Evolutionary conservation across 1,284 basidiomycete species (phyloP).

Genomic region (Naganishia sp.): DNA sequence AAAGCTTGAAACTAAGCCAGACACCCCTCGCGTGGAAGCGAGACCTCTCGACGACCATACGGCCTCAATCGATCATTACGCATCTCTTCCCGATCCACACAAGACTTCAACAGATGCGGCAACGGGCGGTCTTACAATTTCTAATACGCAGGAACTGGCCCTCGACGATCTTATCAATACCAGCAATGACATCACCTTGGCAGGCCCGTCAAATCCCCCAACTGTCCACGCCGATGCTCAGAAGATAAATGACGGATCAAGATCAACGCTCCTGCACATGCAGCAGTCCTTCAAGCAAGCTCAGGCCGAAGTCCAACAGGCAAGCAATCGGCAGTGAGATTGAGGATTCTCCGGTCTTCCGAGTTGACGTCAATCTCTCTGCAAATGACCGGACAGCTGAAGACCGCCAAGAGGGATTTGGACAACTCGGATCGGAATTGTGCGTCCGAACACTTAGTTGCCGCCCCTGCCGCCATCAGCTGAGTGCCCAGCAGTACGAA

Average conservation of each 20-base stretch:
- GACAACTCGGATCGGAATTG: slow-evolving; percentile 87
- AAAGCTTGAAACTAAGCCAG: too few species aligned
- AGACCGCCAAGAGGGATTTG: slow-evolving; percentile 74
- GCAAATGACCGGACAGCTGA: slow-evolving; percentile 80
- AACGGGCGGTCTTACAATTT: slow-evolving; percentile 37
- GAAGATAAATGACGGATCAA: too few species aligned
- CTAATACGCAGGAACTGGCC: slow-evolving; percentile 62
- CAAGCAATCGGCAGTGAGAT: background rate
- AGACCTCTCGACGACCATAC: too few species aligned
- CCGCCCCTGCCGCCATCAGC: background rate
- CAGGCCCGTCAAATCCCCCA: too few species aligned
- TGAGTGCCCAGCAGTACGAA: slow-evolving; percentile 64
- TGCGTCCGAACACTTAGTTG: slow-evolving; percentile 55
- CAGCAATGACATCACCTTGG: too few species aligned
- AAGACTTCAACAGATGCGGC: too few species aligned
- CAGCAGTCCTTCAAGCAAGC: slow-evolving; percentile 89
- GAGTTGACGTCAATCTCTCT: background rate
- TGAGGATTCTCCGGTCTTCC: too few species aligned
- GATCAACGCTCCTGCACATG: slow-evolving; percentile 58
- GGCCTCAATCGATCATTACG: too few species aligned
- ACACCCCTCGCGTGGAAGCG: too few species aligned
- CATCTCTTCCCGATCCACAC: too few species aligned
- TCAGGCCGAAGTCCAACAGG: slow-evolving; percentile 79
- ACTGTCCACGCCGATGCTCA: too few species aligned
- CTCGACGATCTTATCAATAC: slow-evolving; percentile 60